Percentiles rank a stretch among this genome's conserved stretches.
phyloP scores from a whole-genome alignment of 495 filamentous ascomycete species.

The Penicillium verhagenii region DNA sequence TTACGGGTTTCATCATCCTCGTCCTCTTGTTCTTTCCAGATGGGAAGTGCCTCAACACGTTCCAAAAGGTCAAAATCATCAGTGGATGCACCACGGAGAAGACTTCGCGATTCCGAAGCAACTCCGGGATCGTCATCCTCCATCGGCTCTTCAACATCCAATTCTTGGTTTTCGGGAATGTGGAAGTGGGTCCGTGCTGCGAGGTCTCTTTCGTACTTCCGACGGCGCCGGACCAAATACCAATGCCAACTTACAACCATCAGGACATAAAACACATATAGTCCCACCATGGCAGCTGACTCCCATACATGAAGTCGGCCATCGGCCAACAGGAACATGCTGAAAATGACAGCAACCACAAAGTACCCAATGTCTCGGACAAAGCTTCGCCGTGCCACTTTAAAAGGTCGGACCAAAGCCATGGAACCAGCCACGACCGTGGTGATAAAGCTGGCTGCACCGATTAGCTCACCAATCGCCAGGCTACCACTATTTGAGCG shows the following conservation, averaged over 20 bases:
- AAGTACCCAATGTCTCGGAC: conserved; percentile 94
- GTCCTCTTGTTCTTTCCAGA: conserved; percentile 49
- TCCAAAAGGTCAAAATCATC: conserved; percentile 78
- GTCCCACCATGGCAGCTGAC: conserved; percentile 82
- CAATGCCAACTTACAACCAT: conserved; percentile 94
- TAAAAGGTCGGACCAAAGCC: conserved; percentile 91
- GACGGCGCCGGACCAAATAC: conserved; percentile 62
- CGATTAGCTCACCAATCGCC: conserved; percentile 93
- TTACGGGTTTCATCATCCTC: conserved; percentile 72
- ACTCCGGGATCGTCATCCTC: conserved; percentile 71
- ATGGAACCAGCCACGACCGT: conserved; percentile 98
- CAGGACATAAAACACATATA: conserved; percentile 88
- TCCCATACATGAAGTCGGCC: conserved; percentile 86
- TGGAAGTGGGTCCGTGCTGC: conserved; percentile 73
- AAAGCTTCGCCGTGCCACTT: conserved; percentile 83
- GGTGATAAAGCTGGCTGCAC: conserved; percentile 94
- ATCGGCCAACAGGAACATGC: conserved; percentile 83
- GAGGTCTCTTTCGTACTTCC: conserved; percentile 59
- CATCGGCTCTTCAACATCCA: conserved; percentile 63
- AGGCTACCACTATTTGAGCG: conserved; percentile 91
- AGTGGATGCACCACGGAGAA: conserved; percentile 47
- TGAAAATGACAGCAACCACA: conserved; percentile 81
- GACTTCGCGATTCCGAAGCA: conserved; percentile 50
- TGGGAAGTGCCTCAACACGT: conserved; percentile 46
- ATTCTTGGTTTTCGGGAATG: conserved; percentile 64